These are phyloP conservation scores for Candida hungchunana DNA, from an alignment of 805 yeast species.

Conservation along the genomic window DNA sequence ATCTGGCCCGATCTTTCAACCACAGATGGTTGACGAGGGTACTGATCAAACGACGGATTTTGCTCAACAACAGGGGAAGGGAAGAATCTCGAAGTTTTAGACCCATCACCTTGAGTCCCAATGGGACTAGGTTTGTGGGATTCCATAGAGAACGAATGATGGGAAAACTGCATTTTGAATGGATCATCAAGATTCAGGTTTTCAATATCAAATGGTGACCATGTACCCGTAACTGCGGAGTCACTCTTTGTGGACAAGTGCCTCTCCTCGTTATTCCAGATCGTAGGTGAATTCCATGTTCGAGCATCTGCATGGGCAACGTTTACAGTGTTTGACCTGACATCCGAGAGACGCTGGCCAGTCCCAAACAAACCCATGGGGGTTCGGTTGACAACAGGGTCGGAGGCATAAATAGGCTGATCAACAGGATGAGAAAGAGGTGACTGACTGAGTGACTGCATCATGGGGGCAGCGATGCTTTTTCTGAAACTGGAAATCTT, in stretches of 20 bases:
- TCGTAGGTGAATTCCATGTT: constrained; percentile 21
- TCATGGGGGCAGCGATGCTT: constrained; percentile 14
- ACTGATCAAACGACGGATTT: constrained; percentile 16
- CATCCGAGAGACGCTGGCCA: not conserved
- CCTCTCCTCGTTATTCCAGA: constrained; percentile 25
- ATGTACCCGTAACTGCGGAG: constrained; percentile 20
- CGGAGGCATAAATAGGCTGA: constrained; percentile 4
- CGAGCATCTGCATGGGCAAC: constrained; percentile 5
- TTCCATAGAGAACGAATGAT: constrained; percentile 7
- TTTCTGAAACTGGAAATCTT: constrained; percentile 26
- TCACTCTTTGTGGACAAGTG: constrained; percentile 26
- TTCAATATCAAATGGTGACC: constrained; percentile 27
- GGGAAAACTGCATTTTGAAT: constrained; percentile 4
- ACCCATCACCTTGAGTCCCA: constrained; percentile 7
- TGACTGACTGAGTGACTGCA: constrained; percentile 20
- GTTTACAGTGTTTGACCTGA: not conserved
- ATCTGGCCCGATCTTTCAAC: constrained; percentile 5
- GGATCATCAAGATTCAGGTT: constrained; percentile 19
- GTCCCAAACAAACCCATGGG: constrained; percentile 2
- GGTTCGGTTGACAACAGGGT: not conserved
- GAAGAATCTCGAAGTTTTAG: constrained; percentile 24
- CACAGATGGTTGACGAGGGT: constrained; percentile 12
- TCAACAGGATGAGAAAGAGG: constrained; percentile 22
- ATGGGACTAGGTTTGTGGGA: no score
- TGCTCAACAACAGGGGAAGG: constrained; percentile 22